phyloP scores from a whole-genome alignment of 331 rosid species.

The Pyrus hybrid region DNA sequence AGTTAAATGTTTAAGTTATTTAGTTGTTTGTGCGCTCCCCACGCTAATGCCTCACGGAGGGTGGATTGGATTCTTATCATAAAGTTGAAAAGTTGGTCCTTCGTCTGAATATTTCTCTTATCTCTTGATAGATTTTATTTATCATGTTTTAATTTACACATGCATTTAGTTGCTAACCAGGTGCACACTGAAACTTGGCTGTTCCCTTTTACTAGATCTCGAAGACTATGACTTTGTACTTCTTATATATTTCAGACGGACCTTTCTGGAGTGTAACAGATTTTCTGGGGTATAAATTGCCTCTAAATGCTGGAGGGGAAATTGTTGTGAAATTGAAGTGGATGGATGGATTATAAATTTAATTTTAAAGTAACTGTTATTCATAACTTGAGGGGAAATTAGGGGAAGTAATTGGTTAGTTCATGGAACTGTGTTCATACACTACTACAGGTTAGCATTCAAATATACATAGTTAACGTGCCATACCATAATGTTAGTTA shows the following conservation, averaged over 20 bases:
- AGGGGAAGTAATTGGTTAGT: neutral
- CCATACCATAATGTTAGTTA: neutral
- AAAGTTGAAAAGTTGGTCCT: neutral
- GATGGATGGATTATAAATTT: neutral
- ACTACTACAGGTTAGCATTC: neutral
- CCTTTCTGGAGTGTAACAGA: neutral
- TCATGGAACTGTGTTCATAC: neutral
- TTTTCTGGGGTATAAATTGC: neutral
- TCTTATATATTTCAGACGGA: neutral
- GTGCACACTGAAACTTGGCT: neutral
- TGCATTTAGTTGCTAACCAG: neutral
- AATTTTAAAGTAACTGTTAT: neutral
- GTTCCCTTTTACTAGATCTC: neutral
- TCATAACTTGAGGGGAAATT: neutral
- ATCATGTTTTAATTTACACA: neutral
- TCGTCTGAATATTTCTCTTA: neutral
- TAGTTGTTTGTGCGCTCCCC: neutral
- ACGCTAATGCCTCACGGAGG: neutral
- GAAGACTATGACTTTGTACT: neutral
- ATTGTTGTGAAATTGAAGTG: neutral
- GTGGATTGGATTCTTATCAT: too few relatives aligned
- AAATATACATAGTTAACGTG: neutral
- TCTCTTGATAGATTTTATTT: neutral
- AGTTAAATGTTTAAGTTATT: constrained; percentile 16
- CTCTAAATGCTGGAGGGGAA: neutral